These are phyloP conservation scores for Starmera dryadoides DNA, from an alignment of 805 yeast species.

Conservation along the genomic window DNA sequence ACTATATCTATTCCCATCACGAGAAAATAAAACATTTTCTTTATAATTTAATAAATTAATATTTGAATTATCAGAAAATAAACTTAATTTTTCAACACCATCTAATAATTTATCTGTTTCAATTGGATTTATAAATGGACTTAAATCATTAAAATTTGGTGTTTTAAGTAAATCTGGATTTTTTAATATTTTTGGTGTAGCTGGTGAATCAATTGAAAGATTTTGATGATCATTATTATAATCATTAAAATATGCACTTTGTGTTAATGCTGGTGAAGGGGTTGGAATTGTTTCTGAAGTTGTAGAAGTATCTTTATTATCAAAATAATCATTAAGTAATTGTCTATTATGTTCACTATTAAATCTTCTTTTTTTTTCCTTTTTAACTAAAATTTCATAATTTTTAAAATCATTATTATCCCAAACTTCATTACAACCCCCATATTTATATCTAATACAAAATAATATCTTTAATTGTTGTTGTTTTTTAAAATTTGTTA, in stretches of 20 bases:
- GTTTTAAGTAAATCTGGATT: neutral
- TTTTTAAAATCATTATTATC: constrained; percentile 63
- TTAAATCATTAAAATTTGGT: constrained; percentile 8
- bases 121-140: neutral
- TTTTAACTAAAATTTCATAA: constrained; percentile 37
- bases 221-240: no score
- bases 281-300: no score
- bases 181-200: constrained; percentile 18
- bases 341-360: constrained; percentile 6
- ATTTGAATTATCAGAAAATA: constrained; percentile 4
- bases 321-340: constrained; percentile 13
- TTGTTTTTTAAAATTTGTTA: constrained; percentile 24
- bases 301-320: no score
- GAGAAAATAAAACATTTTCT: neutral
- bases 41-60: constrained; percentile 2
- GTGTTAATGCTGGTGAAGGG: neutral
- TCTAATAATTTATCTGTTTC: constrained; percentile 1
- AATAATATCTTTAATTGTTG: constrained; percentile 27
- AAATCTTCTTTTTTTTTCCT: constrained; percentile 3
- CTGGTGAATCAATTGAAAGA: constrained; percentile 16
- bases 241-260: constrained; percentile 10
- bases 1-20: no score
- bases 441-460: constrained; percentile 32
- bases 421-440: constrained; percentile 44
- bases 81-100: constrained; percentile 3